Conservation (phyloP, 208 protist genomes). For the Crithidia mellificae region DNA sequence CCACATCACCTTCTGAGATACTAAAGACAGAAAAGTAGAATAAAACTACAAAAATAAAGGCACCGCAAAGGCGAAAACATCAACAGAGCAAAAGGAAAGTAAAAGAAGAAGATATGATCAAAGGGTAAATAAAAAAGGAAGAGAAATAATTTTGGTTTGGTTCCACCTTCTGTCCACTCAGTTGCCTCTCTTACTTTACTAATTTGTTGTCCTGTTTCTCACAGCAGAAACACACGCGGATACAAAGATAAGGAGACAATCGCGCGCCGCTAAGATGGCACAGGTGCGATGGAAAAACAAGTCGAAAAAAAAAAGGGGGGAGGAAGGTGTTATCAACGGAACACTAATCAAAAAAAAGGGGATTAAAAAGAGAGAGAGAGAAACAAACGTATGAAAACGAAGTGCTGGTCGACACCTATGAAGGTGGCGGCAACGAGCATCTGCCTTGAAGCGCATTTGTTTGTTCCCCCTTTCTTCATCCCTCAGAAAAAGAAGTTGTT, state of each 20-base stretch:
- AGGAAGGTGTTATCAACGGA: neutral
- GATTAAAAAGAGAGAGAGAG: neutral
- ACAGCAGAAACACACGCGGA: too few relatives aligned
- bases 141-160: neutral
- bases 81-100: conserved; percentile 17
- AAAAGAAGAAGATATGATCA: too few relatives aligned
- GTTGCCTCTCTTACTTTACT: conserved; percentile 14
- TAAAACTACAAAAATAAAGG: conserved; percentile 1
- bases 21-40: conserved; percentile 2
- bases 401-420: conserved; percentile 3
- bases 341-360: conserved; percentile 8
- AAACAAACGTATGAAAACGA: neutral
- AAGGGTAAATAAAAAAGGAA: neutral
- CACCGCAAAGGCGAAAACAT: conserved; percentile 6
- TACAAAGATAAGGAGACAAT: neutral
- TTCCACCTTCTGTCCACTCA: conserved; percentile 7
- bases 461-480: conserved; percentile 6
- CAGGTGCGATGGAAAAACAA: neutral
- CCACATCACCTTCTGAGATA: neutral
- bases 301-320: conserved; percentile 6
- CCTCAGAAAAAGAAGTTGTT: neutral
- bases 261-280: neutral
- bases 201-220: too few relatives aligned
- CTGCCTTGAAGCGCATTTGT: neutral
- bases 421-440: conserved; percentile 2